A percentile compares a stretch with the other conserved stretches of the same genome.
Evolutionary conservation across 441 rosid genomes (phyloP).

Genomic region (Dalechampia spathulata): DNA sequence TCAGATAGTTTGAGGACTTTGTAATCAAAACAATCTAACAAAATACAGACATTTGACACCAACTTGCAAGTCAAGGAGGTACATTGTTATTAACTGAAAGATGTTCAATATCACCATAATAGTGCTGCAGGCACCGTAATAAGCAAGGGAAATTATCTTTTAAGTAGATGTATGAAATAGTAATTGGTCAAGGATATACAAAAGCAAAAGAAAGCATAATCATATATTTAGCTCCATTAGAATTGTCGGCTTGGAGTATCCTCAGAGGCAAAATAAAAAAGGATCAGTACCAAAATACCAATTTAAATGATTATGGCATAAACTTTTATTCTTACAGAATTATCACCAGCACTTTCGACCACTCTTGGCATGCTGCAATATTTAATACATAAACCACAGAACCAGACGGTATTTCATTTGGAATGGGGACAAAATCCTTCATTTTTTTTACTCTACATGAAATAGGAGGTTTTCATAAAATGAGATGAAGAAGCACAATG

Average conservation of each 20-base stretch:
- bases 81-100: background rate
- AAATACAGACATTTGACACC: too few species aligned
- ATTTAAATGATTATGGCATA: background rate
- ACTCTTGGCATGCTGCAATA: background rate
- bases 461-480: background rate
- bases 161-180: background rate
- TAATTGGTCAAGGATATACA: background rate
- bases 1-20: background rate
- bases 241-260: background rate
- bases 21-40: too few species aligned
- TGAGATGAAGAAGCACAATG: background rate
- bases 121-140: background rate
- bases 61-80: too few species aligned
- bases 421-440: background rate
- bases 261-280: background rate
- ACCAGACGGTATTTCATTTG: background rate
- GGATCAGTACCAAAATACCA: background rate
- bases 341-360: background rate
- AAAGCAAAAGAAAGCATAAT: background rate
- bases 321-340: background rate
- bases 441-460: background rate
- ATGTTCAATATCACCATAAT: background rate
- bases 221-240: background rate
- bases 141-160: background rate
- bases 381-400: background rate